These are phyloP conservation scores for Tanacetum coccineum DNA, from an alignment of 129 eudicot species.

Conservation along the genomic window DNA sequence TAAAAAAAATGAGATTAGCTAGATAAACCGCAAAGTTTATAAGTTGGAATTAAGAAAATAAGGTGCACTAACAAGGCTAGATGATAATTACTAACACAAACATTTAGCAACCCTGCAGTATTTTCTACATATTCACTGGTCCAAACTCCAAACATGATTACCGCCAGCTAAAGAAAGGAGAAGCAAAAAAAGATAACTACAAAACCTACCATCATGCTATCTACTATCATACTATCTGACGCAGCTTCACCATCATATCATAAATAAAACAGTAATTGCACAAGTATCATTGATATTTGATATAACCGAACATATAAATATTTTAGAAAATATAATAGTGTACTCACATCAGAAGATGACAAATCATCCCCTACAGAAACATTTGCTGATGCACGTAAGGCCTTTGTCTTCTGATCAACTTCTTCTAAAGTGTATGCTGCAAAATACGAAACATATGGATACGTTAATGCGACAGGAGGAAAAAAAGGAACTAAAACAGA, in stretches of 20 bases:
- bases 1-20: too few species aligned
- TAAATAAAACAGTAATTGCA: neutral
- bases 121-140: neutral
- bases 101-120: neutral
- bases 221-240: neutral
- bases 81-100: neutral
- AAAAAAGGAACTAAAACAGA: too few species aligned
- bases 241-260: slow-evolving; percentile 9
- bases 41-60: too few species aligned
- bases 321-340: neutral
- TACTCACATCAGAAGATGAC: slow-evolving; percentile 59
- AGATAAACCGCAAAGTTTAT: too few species aligned
- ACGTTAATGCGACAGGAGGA: neutral
- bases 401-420: slow-evolving; percentile 61
- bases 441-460: slow-evolving; percentile 6
- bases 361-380: slow-evolving; percentile 40
- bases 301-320: slow-evolving; percentile 4
- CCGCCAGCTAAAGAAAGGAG: neutral
- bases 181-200: neutral
- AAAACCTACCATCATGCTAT: too few species aligned
- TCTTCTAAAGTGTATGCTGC: slow-evolving; percentile 74
- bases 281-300: slow-evolving; percentile 2
- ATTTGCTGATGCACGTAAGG: slow-evolving; percentile 54
- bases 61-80: slow-evolving; percentile 1
- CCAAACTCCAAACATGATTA: slow-evolving; percentile 10